Evolutionary conservation across 73 alveolate genomes (phyloP), one percentile per base, ranked within the genome.

Genomic region (Paramecium sexaurelia): DNA sequence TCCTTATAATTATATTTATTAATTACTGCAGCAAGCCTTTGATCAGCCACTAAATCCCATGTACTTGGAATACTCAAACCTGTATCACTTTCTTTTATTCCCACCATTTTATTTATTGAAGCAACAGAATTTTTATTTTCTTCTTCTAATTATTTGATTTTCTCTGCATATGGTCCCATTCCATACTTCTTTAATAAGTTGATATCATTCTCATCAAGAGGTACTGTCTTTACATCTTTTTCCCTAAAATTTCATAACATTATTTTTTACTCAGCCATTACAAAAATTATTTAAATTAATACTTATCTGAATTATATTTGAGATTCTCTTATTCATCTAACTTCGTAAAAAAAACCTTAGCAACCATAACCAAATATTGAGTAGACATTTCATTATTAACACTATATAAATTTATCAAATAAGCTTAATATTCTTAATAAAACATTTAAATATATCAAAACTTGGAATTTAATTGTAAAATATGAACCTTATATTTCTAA

Each of bases 71-170:
- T 89, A 26, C 98, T 96, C 47, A 97, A 95, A 15, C 99, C 99
- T 39, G 99, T 97, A 93, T 97, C 99, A 85, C 98, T 92, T 78
- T 97, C 99, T 83, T 96, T 94, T 68, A 97, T 94, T n/a, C 99
- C 99, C 87, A 97, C 94, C 75, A 97, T 95, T 67, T 94, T 96
- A 32, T 85, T 95, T 94, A 98, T 97, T 29, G 97, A 92, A 47
- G 92, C 95, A 69, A 95, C 96, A 88, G 95, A 85, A 55, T 94
- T 93, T 82, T 96, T 96, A 69, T 93, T 94, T 55, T 98, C 99
- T 15, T 97, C 99, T 84, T 98, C 99, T 32, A 95, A 84, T 27
- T 91, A 85, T 86, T 97, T 95, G 71, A 96, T 92, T 55, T 89
- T 90, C 32, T 95, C 99, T 2, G 98, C 87, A 94, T 98, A 98